Conservation (phyloP, 225 moss, liverwort and hornwort genomes). For the Asterella californica region DNA sequence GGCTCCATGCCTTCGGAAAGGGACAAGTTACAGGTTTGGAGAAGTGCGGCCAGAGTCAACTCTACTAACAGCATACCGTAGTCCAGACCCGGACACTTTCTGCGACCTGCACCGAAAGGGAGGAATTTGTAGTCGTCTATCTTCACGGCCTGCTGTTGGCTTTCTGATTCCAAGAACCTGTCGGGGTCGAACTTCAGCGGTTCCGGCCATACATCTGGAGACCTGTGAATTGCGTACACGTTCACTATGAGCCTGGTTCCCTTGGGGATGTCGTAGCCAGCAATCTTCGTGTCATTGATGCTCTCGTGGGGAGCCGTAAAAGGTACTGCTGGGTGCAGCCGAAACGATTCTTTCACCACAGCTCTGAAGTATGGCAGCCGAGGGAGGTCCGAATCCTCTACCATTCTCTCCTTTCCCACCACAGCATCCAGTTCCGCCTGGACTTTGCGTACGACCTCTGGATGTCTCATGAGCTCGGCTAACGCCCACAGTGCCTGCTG, state of each 20-base stretch:
- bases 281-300: constrained; percentile 14
- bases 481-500: too few species aligned
- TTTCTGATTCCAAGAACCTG: constrained; percentile 45
- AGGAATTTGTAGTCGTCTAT: constrained; percentile 39
- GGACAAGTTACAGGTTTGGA: constrained; percentile 17
- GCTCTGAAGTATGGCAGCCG: constrained; percentile 5
- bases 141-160: neutral
- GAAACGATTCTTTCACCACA: constrained; percentile 31
- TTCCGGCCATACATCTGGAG: too few species aligned
- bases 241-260: too few species aligned
- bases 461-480: too few species aligned
- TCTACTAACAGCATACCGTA: constrained; percentile 33
- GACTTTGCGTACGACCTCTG: neutral
- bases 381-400: constrained; percentile 13
- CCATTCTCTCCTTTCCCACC: constrained; percentile 11
- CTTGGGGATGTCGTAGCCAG: too few species aligned
- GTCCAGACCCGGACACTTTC: constrained; percentile 40
- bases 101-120: constrained; percentile 44
- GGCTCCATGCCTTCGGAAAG: neutral
- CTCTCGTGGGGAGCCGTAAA: constrained; percentile 36
- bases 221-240: too few species aligned
- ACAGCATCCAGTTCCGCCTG: constrained; percentile 16
- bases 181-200: constrained; percentile 39
- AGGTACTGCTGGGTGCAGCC: constrained; percentile 44
- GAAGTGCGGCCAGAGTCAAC: constrained; percentile 19